A percentile compares a stretch with the other conserved stretches of the same genome.
Evolutionary conservation across 2,329 filamentous ascomycete species (phyloP).

Genomic region (Fusarium denticulatum): DNA sequence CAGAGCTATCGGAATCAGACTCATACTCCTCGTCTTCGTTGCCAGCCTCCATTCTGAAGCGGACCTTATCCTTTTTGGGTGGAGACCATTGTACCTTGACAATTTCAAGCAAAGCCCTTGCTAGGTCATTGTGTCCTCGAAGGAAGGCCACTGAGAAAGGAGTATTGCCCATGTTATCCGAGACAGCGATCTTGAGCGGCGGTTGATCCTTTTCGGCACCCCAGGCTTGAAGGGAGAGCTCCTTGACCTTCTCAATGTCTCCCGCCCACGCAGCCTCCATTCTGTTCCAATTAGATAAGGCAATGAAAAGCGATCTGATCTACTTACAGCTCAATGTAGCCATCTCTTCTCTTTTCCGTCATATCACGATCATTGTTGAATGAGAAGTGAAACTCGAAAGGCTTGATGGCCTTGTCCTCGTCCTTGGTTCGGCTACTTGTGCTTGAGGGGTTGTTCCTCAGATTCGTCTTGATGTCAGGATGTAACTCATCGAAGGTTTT

Average conservation of each 20-base stretch:
- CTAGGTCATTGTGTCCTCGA: slow-evolving; percentile 71
- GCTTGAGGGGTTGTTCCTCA: not conserved
- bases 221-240: slow-evolving; percentile 70
- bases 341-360: slow-evolving; percentile 63
- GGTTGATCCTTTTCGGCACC: slow-evolving; percentile 61
- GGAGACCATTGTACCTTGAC: slow-evolving; percentile 73
- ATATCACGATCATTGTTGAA: slow-evolving; percentile 65
- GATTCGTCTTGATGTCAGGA: slow-evolving; percentile 57
- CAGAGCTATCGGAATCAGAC: slow-evolving; percentile 44
- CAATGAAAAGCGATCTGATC: not conserved
- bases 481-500: slow-evolving; percentile 74
- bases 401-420: slow-evolving; percentile 39
- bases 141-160: slow-evolving; percentile 76
- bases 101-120: slow-evolving; percentile 75
- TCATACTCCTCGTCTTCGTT: slow-evolving; percentile 52
- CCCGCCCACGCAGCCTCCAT: slow-evolving; percentile 80
- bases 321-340: slow-evolving; percentile 71
- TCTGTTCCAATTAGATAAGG: slow-evolving; percentile 47
- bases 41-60: slow-evolving; percentile 57
- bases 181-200: slow-evolving; percentile 71
- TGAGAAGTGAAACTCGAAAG: slow-evolving; percentile 60
- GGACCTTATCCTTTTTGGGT: slow-evolving; percentile 60
- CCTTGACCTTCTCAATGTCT: slow-evolving; percentile 73
- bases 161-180: slow-evolving; percentile 60
- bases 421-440: not conserved